Evolutionary conservation across 176 grass and related monocot species (phyloP), one percentile per base, ranked within the genome.

Genomic region (Oryza rufipogon): DNA sequence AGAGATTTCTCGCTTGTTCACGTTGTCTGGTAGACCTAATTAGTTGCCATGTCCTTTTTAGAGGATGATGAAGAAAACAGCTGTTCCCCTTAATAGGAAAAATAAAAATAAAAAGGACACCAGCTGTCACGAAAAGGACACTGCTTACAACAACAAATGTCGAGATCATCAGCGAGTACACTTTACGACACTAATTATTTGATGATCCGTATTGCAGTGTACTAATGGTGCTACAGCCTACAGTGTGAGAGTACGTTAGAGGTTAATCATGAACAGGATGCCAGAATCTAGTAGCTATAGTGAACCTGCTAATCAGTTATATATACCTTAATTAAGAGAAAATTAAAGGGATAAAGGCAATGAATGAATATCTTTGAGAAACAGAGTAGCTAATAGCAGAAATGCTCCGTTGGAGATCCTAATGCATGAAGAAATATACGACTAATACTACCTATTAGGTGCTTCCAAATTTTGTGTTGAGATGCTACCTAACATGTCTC

Each of bases 21-120:
- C 32, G 10, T 17, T 74, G 88, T 86, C 76, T 60, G 88, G 83
- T 90, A 86, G 33, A 78, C 83, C 83, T 78, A 90, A 90, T 81
- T 78, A 47, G 88, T 34, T 86, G 78, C 17, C 66, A 25, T 47
- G 83, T 86, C 88, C 34, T 82, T 73, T 73, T 34, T 72, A 72
- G 2, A 9, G 41, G 58, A 67, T 34, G 58, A 73, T 19, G 23
- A 60, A 42, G 23, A 10, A 12, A 60, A 78, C 68, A 66, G 41
- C 56, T 82, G 10, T 64, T 73, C 20, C 71, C 49, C 42, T 8
- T 23, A 14, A 11, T n/a, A 14, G 17, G 6, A 49, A 82, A 7
- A 77, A 12, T n/a, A 82, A 6, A 80, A 64, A 60, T 63, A 63
- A 23, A 23, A 63, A n/a, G 2, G 20, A 7, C 33, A 64, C 64